Conservation (phyloP, 2,329 filamentous ascomycete genomes). For the Aureobasidium melanogenum region DNA sequence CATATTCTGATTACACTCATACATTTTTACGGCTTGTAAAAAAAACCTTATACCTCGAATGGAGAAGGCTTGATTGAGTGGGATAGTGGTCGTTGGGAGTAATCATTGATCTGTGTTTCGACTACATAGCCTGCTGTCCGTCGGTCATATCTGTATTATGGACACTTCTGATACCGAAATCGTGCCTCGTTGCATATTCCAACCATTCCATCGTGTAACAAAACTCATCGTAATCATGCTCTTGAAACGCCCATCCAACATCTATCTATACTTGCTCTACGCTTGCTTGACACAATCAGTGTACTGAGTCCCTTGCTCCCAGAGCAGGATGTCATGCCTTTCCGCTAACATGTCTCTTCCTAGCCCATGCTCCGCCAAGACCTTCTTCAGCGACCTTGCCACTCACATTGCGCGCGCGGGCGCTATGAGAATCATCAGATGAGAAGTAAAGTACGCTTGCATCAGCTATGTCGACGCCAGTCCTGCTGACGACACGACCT, state of each 20-base stretch:
- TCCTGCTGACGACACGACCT: conserved; percentile 36
- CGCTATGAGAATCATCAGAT: conserved; percentile 22
- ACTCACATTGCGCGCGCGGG: conserved; percentile 54
- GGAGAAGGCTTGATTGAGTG: too few relatives aligned
- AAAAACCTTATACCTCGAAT: too few relatives aligned
- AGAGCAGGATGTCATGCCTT: conserved; percentile 5
- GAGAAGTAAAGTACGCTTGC: conserved; percentile 23
- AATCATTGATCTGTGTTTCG: neutral
- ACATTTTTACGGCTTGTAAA: too few relatives aligned
- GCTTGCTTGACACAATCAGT: neutral
- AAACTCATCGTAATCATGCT: neutral
- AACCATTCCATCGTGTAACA: neutral
- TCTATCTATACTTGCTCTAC: neutral
- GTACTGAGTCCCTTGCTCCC: neutral
- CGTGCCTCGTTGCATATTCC: neutral
- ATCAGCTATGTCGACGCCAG: conserved; percentile 38
- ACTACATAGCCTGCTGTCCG: conserved; percentile 2
- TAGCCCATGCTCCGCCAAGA: conserved; percentile 32
- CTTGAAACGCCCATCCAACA: neutral
- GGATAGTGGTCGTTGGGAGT: neutral
- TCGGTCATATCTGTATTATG: neutral
- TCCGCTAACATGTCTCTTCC: conserved; percentile 33
- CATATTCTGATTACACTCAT: too few relatives aligned
- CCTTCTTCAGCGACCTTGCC: conserved; percentile 69
- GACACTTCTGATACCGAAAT: neutral